These are phyloP conservation scores for Arthrocladium fulminans DNA, from an alignment of 2,329 filamentous ascomycete genomes.

Conservation along the genomic window DNA sequence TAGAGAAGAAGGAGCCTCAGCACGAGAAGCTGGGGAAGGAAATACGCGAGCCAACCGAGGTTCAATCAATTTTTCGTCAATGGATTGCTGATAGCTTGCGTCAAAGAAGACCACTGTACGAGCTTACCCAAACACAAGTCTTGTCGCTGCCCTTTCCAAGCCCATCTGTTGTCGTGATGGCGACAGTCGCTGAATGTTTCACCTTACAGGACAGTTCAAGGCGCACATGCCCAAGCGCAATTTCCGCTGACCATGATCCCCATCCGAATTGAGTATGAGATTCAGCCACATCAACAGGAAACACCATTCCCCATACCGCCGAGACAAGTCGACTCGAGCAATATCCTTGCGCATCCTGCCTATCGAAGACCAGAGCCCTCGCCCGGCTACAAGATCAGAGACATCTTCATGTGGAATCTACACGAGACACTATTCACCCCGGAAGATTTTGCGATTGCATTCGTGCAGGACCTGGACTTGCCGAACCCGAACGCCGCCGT, in stretches of 20 bases:
- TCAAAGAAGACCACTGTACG: slow-evolving; percentile 7
- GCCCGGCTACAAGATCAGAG: slow-evolving; percentile 78
- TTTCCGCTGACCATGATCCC: slow-evolving; percentile 87
- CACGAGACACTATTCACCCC: slow-evolving; percentile 91
- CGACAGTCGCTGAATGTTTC: background rate
- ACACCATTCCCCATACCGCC: slow-evolving; percentile 39
- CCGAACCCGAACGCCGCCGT: slow-evolving; percentile 63
- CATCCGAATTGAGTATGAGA: slow-evolving; percentile 91
- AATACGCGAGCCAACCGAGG: slow-evolving; percentile 63
- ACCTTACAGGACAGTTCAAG: slow-evolving; percentile 45
- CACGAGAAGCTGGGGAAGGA: slow-evolving; percentile 78
- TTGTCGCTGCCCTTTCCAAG: no score
- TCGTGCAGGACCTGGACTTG: slow-evolving; percentile 89
- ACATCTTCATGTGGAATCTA: slow-evolving; percentile 96
- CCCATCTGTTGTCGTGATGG: no score
- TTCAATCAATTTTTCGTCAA: slow-evolving; percentile 87
- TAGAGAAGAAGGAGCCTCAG: slow-evolving; percentile 54
- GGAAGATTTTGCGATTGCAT: slow-evolving; percentile 83
- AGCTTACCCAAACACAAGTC: background rate
- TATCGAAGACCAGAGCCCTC: slow-evolving; percentile 73
- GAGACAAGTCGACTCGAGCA: slow-evolving; percentile 31
- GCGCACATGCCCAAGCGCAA: slow-evolving; percentile 57
- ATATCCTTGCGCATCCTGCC: slow-evolving; percentile 61
- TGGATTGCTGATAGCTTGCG: slow-evolving; percentile 57
- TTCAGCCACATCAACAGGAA: slow-evolving; percentile 56